These are phyloP conservation scores for Kodamaea lidongshanica DNA, from an alignment of 805 yeast species.

Conservation along the genomic window DNA sequence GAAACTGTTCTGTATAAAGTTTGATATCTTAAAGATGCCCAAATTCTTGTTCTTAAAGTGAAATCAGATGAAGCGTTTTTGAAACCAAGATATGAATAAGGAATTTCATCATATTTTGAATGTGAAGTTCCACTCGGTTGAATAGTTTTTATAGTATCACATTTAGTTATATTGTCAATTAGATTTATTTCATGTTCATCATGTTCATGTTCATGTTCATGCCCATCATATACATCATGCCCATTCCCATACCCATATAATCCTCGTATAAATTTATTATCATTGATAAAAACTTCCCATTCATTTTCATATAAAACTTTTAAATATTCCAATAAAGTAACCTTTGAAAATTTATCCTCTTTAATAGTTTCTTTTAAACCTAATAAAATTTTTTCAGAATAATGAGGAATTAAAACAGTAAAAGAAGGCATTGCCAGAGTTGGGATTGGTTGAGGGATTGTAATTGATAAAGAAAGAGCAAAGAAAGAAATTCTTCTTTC, in stretches of 20 bases:
- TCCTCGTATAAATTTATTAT: conserved; percentile 46
- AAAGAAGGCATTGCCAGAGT: conserved; percentile 45
- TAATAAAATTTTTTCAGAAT: conserved; percentile 43
- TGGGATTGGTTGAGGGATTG: conserved; percentile 44
- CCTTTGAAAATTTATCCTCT: conserved; percentile 39
- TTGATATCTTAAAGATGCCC: conserved; percentile 84
- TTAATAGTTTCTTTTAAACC: conserved; percentile 41
- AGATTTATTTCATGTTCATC: conserved; percentile 1
- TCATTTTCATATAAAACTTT: conserved; percentile 66
- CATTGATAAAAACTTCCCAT: conserved; percentile 77
- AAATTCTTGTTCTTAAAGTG: conserved; percentile 66
- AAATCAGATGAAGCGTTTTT: conserved; percentile 58
- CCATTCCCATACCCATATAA: conserved; percentile 3
- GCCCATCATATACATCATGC: background rate
- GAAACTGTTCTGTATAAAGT: conserved; percentile 78
- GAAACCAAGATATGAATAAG: conserved; percentile 68
- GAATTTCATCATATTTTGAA: conserved; percentile 51
- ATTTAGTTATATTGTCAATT: too few species aligned
- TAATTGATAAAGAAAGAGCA: conserved; percentile 47
- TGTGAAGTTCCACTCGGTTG: conserved; percentile 1
- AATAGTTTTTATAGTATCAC: too few species aligned
- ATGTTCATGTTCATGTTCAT: background rate
- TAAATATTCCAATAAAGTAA: conserved; percentile 70
- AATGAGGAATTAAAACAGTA: conserved; percentile 49
- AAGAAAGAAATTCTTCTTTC: conserved; percentile 48